phyloP scores from a whole-genome alignment of 257 asterid species.

The Nicotiana tomentosiformis region DNA sequence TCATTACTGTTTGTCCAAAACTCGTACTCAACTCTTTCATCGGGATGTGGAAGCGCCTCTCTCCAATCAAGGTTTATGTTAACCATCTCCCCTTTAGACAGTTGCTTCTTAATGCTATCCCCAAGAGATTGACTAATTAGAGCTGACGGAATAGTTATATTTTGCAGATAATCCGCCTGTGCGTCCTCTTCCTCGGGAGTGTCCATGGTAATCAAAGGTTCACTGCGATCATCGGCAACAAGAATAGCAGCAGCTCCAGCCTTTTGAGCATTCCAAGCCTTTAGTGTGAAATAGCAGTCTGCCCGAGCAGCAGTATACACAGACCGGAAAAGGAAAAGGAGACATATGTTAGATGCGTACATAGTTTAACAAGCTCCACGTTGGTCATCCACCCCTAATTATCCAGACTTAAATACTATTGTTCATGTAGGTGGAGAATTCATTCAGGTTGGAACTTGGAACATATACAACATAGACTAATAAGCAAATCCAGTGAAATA shows the following conservation, averaged over 20 bases:
- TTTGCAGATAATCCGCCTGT: constrained; percentile 58
- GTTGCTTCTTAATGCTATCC: constrained; percentile 60
- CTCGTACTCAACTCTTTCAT: constrained; percentile 89
- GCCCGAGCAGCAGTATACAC: constrained; percentile 20
- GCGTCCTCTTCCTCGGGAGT: constrained; percentile 72
- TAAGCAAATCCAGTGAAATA: neutral
- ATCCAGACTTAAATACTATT: neutral
- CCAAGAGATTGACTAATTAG: constrained; percentile 79
- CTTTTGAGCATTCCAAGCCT: constrained; percentile 95
- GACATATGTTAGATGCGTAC: neutral
- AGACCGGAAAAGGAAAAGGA: neutral
- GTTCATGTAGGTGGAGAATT: neutral
- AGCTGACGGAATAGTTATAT: constrained; percentile 80
- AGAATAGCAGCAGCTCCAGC: constrained; percentile 96
- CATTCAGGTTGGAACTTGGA: neutral
- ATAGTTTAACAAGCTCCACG: neutral
- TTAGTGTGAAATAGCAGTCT: constrained; percentile 84
- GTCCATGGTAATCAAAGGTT: constrained; percentile 90
- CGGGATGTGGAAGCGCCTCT: constrained; percentile 97
- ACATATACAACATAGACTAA: neutral
- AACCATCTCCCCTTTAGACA: constrained; percentile 69
- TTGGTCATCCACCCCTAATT: neutral
- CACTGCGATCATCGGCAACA: constrained; percentile 74
- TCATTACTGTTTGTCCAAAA: constrained; percentile 93
- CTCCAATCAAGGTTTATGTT: constrained; percentile 85